These are phyloP conservation scores for Penicillium odoratum DNA, from an alignment of 495 filamentous ascomycete species.

Conservation along the genomic window DNA sequence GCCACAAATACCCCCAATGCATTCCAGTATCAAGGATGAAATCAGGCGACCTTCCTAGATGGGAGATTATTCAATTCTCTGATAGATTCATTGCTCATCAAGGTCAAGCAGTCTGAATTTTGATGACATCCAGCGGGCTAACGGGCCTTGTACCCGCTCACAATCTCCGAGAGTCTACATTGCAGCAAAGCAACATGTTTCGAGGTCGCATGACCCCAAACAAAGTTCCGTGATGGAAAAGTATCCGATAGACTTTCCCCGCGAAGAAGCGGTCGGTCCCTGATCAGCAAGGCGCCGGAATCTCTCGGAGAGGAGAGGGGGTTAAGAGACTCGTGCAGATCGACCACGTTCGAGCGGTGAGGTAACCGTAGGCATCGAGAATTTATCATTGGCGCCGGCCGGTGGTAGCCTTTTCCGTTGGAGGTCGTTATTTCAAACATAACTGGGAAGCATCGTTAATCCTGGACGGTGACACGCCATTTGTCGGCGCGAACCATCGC, in stretches of 20 bases:
- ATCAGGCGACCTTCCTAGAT: conserved; percentile 10
- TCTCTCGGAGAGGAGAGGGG: not conserved
- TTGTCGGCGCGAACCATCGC: conserved; percentile 13
- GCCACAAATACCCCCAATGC: conserved; percentile 7
- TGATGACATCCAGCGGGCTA: not conserved
- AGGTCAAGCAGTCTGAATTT: not conserved
- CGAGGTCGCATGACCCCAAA: not conserved
- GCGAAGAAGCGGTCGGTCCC: not conserved
- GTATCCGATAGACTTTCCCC: not conserved
- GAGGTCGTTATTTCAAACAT: conserved; percentile 9
- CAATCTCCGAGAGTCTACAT: not conserved
- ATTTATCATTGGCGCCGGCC: not conserved
- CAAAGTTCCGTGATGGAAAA: not conserved
- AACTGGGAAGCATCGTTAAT: conserved; percentile 4
- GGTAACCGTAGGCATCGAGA: too few relatives aligned
- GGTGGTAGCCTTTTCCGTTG: conserved; percentile 1
- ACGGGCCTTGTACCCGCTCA: not conserved
- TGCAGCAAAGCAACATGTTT: not conserved
- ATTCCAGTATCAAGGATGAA: not conserved
- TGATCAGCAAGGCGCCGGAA: conserved; percentile 1
- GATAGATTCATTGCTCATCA: not conserved
- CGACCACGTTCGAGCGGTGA: not conserved
- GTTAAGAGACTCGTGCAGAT: conserved; percentile 1
- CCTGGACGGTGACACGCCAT: conserved; percentile 10
- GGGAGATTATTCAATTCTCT: not conserved